Percentiles rank a stretch among this genome's conserved stretches.
phyloP scores from a whole-genome alignment of 192 early-diverging fungal genomes.

The Coemansia sp. region DNA sequence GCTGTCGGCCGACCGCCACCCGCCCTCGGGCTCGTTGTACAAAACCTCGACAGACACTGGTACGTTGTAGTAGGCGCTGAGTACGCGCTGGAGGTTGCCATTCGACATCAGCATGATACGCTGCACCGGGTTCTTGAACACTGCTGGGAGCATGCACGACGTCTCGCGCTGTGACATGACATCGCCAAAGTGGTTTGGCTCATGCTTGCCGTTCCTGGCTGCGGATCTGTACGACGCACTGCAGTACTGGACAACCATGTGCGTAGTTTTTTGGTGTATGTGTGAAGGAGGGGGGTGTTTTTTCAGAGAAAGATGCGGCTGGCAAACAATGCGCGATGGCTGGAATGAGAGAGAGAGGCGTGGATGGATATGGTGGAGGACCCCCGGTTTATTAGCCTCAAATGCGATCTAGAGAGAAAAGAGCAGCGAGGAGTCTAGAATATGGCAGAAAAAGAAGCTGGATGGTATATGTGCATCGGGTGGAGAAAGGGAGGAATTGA shows the following conservation, averaged over 20 bases:
- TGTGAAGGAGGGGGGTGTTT: background rate
- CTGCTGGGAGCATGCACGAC: slow-evolving; percentile 49
- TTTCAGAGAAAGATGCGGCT: background rate
- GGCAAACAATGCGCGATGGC: background rate
- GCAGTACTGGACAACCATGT: slow-evolving; percentile 50
- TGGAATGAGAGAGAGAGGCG: background rate
- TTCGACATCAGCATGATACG: slow-evolving; percentile 58
- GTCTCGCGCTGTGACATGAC: slow-evolving; percentile 56
- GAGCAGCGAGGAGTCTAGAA: slow-evolving; percentile 3
- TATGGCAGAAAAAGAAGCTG: background rate
- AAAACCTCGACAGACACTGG: slow-evolving; percentile 51
- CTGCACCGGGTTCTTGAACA: slow-evolving; percentile 50
- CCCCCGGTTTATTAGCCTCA: background rate
- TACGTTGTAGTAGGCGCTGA: slow-evolving; percentile 58
- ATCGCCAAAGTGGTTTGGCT: slow-evolving; percentile 56
- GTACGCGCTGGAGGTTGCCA: slow-evolving; percentile 56
- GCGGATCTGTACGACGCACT: slow-evolving; percentile 10
- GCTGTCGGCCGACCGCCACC: slow-evolving; percentile 5
- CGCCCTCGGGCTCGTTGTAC: slow-evolving; percentile 34
- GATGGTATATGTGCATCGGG: no score
- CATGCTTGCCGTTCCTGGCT: slow-evolving; percentile 26
- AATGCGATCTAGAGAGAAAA: background rate
- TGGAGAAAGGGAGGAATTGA: background rate
- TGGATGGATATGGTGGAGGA: background rate
- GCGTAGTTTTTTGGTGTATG: background rate